Percentiles rank a stretch among this genome's conserved stretches.
These are phyloP conservation scores for Saturnispora halmiae DNA, from an alignment of 805 yeast genomes.

Conservation along the genomic window DNA sequence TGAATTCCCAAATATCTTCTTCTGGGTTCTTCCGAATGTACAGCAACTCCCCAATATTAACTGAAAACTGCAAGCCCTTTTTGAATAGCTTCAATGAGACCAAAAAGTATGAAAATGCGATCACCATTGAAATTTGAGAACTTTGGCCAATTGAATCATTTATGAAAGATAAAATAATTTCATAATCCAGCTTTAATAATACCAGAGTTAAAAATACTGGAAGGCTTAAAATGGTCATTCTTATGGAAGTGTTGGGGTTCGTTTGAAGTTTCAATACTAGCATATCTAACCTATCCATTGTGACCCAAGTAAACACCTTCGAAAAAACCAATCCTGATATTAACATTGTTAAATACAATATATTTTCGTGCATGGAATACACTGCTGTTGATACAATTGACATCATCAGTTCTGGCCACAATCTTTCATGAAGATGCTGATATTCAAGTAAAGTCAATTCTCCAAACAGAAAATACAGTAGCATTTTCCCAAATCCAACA, in stretches of 20 bases:
- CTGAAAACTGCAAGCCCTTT: conserved; percentile 35
- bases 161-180: conserved; percentile 46
- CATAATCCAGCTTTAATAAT: conserved; percentile 42
- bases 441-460: conserved; percentile 63
- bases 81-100: conserved; percentile 46
- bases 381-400: conserved; percentile 49
- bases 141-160: conserved; percentile 43
- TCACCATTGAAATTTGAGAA: conserved; percentile 51
- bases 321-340: conserved; percentile 36
- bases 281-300: conserved; percentile 40
- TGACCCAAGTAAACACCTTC: conserved; percentile 71
- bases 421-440: conserved; percentile 62
- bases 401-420: conserved; percentile 56
- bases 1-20: conserved; percentile 71
- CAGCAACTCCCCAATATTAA: conserved; percentile 49
- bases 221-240: conserved; percentile 28
- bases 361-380: conserved; percentile 38
- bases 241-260: conserved; percentile 16
- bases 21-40: conserved; percentile 35
- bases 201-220: conserved; percentile 37
- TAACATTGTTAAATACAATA: conserved; percentile 33
- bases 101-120: conserved; percentile 71
- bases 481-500: conserved; percentile 35
- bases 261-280: conserved; percentile 36
- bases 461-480: conserved; percentile 59